Conservation (phyloP, 768 basidiomycete genomes). For the Infundibulicybe gibba region DNA sequence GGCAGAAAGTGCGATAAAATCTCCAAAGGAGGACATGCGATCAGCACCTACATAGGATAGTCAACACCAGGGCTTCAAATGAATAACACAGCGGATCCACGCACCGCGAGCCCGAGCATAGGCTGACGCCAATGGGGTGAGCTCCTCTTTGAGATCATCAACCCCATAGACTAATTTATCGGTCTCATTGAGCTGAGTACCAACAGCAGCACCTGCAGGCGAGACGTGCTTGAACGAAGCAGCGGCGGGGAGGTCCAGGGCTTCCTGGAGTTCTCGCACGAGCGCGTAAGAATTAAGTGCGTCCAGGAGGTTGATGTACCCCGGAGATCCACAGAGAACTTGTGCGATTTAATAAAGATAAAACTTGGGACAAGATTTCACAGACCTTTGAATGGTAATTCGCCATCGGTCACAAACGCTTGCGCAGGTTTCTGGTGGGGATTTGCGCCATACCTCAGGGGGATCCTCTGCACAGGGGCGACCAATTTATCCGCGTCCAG, state of each 20-base stretch:
- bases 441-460: constrained; percentile 93
- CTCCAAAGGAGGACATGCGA: constrained; percentile 99
- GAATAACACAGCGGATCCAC: constrained; percentile 9
- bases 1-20: constrained; percentile 94
- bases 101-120: constrained; percentile 94
- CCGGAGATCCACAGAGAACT: constrained; percentile 93
- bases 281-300: constrained; percentile 96
- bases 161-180: constrained; percentile 97
- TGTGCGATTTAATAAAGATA: constrained; percentile 5
- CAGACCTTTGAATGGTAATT: constrained; percentile 90
- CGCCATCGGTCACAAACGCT: constrained; percentile 85
- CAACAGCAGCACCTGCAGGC: constrained; percentile 95
- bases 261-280: constrained; percentile 89
- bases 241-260: constrained; percentile 86
- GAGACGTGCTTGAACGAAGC: constrained; percentile 99
- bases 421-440: constrained; percentile 99
- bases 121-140: constrained; percentile 87
- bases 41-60: constrained; percentile 67
- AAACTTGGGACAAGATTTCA: not conserved
- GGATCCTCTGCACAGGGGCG: constrained; percentile 75
- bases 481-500: constrained; percentile 56
- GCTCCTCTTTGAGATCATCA: constrained; percentile 86
- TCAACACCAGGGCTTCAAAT: not conserved
- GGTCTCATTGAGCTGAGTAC: constrained; percentile 71
- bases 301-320: constrained; percentile 97